phyloP scores from a whole-genome alignment of 495 filamentous ascomycete genomes.

The Aspergillus cavernicola region DNA sequence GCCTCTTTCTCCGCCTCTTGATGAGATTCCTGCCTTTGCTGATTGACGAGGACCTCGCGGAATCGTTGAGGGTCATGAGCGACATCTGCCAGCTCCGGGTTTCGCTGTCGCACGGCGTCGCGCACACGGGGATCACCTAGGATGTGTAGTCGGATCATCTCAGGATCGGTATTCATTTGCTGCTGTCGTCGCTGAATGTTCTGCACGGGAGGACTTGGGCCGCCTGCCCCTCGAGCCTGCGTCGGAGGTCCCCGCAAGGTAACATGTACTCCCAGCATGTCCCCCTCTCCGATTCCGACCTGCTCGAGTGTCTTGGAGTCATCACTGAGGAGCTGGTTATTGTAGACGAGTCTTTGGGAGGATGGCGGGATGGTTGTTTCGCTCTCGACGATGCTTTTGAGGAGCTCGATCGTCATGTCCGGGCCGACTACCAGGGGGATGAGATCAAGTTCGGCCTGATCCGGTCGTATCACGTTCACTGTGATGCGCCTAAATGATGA shows the following conservation, averaged over 20 bases:
- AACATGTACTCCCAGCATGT: conserved; percentile 87
- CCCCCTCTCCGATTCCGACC: conserved; percentile 79
- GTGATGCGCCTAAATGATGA: conserved; percentile 66
- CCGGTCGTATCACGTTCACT: conserved; percentile 73
- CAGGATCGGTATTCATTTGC: conserved; percentile 59
- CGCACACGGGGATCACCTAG: conserved; percentile 73
- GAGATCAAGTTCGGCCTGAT: conserved; percentile 70
- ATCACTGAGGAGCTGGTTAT: conserved; percentile 75
- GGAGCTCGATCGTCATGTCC: conserved; percentile 78
- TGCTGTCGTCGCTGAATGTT: conserved; percentile 38
- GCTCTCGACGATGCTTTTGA: conserved; percentile 78
- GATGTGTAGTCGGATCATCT: conserved; percentile 77
- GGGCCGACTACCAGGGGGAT: conserved; percentile 78
- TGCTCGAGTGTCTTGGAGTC: conserved; percentile 75
- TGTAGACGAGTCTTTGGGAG: conserved; percentile 70
- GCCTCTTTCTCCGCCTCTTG: conserved; percentile 69
- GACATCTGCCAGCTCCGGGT: conserved; percentile 71
- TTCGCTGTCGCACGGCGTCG: conserved; percentile 60
- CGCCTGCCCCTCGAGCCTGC: conserved; percentile 17
- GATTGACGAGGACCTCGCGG: conserved; percentile 59
- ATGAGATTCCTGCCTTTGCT: conserved; percentile 64
- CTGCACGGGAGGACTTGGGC: conserved; percentile 35
- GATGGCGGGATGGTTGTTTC: conserved; percentile 52
- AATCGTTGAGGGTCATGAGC: conserved; percentile 78
- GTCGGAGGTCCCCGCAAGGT: conserved; percentile 29